Base-by-base conservation (phyloP, 495 filamentous ascomycete genomes). In the Lasiosphaeriaceae sp. region DNA sequence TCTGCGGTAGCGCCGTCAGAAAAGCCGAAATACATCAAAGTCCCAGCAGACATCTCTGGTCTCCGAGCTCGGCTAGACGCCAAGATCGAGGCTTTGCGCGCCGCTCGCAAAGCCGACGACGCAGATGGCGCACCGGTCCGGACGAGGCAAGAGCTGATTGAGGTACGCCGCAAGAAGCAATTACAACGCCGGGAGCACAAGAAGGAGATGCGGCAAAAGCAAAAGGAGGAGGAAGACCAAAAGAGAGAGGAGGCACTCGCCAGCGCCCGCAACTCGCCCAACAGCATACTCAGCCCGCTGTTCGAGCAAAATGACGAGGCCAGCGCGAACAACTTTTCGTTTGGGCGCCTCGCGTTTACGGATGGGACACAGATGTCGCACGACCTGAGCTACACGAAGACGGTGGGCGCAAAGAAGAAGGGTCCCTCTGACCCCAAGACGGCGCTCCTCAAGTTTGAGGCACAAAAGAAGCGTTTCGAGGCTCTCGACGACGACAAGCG, bases 131-230 rank as follows among this genome's bases (percentile, higher is more conserved):
- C 85, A 56, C 87, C 90, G 23, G 86, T 93, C 41, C 82, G 86
- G 46, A 94, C 86, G 54, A 80, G 92, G 48, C 86, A 94, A 72
- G 92, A 97, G 60, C 80, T 98, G 2, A 87, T 98, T 62, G 95
- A 97, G 71, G 79, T 87, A 16, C 83, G 94, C 3, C 84, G 93
- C 50, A 83, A 87, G 66, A 96, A 96, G 73, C 90, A 93, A 67
- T 84, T 89, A 50, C 80, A 89, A 62, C 86, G 91, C 43, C 90
- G 89, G 69, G 84, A 86, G 37, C 88, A 90, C 69, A 97, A 96
- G 74, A 92, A 95, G 67, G 86, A 90, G 47, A 66, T 90, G 45
- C 80, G 92, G 14, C 77, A 79, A 58, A 81, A 88, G 54, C 86
- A 86, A 24, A 90, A 87, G 68, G 80, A 87, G 53, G 88, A 91